Evolutionary conservation across 352 stramenopile genomes (phyloP).

Genomic region (Thalassiosira hispida): DNA sequence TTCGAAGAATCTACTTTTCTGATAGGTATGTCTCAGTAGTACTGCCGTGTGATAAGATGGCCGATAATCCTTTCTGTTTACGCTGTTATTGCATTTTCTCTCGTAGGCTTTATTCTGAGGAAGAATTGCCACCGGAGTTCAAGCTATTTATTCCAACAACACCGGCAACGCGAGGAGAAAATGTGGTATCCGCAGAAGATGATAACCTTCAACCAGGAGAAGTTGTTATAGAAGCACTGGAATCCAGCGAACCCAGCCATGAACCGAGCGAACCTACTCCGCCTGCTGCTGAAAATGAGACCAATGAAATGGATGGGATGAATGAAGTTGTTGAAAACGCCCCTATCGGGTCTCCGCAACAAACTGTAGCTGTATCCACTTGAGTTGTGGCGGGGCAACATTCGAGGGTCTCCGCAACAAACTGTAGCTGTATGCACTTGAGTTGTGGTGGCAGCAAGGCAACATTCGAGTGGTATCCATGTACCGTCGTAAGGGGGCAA

Average conservation of each 20-base stretch:
- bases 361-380: constrained; percentile 32
- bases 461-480: too few relatives aligned
- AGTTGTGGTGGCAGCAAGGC: too few relatives aligned
- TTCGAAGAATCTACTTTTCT: constrained; percentile 97
- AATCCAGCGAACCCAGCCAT: neutral
- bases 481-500: too few relatives aligned
- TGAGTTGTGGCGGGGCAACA: too few relatives aligned
- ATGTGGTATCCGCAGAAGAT: constrained; percentile 6
- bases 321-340: constrained; percentile 12
- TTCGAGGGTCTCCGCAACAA: constrained; percentile 8
- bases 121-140: constrained; percentile 96
- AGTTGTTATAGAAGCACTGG: neutral
- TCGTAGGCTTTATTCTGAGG: constrained; percentile 92
- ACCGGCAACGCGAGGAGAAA: constrained; percentile 19
- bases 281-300: constrained; percentile 12
- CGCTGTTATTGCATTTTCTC: constrained; percentile 17
- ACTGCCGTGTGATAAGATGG: neutral
- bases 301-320: constrained; percentile 17
- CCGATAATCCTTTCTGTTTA: neutral
- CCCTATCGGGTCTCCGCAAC: neutral
- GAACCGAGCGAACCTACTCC: constrained; percentile 21
- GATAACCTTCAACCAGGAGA: constrained; percentile 9
- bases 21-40: constrained; percentile 69
- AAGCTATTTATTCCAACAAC: constrained; percentile 93
- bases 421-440: constrained; percentile 35